Percentiles rank a stretch among this genome's conserved stretches.
Evolutionary conservation across 2,329 filamentous ascomycete genomes (phyloP).

Genomic region (Aspergillus thermomutatus): DNA sequence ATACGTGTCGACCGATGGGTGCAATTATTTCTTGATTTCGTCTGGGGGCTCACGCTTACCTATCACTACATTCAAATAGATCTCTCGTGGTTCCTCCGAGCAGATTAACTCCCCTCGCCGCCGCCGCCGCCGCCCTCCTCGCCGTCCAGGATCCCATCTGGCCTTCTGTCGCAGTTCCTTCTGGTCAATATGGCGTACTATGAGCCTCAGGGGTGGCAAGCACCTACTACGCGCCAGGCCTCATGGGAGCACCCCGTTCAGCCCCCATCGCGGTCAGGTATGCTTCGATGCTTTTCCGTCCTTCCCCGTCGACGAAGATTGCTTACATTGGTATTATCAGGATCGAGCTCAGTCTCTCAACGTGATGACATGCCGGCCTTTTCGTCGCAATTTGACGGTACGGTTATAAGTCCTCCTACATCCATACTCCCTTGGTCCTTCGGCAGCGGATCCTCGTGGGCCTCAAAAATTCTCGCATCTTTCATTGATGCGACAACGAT

Average conservation of each 20-base stretch:
- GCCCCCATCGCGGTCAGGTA: constrained; percentile 70
- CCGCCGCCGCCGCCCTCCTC: constrained; percentile 17
- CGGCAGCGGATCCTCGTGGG: neutral
- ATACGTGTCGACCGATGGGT: neutral
- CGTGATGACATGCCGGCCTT: constrained; percentile 77
- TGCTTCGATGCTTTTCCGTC: constrained; percentile 19
- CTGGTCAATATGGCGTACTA: constrained; percentile 62
- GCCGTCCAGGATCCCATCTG: constrained; percentile 15
- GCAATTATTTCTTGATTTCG: neutral
- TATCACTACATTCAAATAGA: constrained; percentile 15
- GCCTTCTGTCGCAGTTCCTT: constrained; percentile 12
- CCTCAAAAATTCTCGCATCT: neutral
- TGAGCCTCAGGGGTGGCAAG: constrained; percentile 63
- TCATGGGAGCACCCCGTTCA: constrained; percentile 68
- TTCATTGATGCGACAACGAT: neutral
- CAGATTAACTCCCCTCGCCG: constrained; percentile 23
- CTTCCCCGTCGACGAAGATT: constrained; percentile 16
- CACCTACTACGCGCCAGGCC: constrained; percentile 57
- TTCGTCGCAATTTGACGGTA: constrained; percentile 85
- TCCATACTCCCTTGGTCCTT: neutral
- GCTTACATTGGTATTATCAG: constrained; percentile 40
- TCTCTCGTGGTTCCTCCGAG: constrained; percentile 22
- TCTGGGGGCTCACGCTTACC: constrained; percentile 18
- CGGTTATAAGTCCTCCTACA: constrained; percentile 28
- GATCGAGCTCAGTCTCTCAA: constrained; percentile 70